These are phyloP conservation scores for Leccinum disarticulatum DNA, from an alignment of 768 basidiomycete genomes.

Conservation along the genomic window DNA sequence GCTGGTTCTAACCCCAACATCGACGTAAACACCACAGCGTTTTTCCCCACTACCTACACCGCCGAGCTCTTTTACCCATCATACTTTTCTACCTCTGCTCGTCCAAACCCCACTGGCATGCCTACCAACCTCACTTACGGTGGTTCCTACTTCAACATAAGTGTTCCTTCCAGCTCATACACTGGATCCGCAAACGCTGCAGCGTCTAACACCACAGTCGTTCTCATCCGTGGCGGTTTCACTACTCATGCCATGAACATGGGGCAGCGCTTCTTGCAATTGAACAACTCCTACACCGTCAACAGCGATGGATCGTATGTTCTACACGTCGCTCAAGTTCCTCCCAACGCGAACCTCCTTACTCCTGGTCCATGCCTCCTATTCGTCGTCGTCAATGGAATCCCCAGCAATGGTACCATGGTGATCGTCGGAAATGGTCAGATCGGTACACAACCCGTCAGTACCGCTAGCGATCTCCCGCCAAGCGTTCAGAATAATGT, in stretches of 20 bases:
- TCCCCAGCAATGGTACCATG: slow-evolving; percentile 77
- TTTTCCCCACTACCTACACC: slow-evolving; percentile 76
- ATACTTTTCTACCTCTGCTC: slow-evolving; percentile 71
- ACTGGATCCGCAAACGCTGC: slow-evolving; percentile 65
- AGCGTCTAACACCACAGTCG: slow-evolving; percentile 74
- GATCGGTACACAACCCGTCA: slow-evolving; percentile 65
- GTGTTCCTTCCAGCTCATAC: slow-evolving; percentile 64
- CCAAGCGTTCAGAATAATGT: slow-evolving; percentile 42
- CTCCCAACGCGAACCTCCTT: slow-evolving; percentile 83
- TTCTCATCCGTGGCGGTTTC: slow-evolving; percentile 79
- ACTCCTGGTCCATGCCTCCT: slow-evolving; percentile 87
- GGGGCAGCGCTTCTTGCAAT: slow-evolving; percentile 81
- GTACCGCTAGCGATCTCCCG: slow-evolving; percentile 21
- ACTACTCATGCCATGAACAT: slow-evolving; percentile 89
- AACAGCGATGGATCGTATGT: slow-evolving; percentile 72
- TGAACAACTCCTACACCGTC: slow-evolving; percentile 85
- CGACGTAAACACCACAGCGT: slow-evolving; percentile 66
- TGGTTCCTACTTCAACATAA: slow-evolving; percentile 76
- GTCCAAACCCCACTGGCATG: slow-evolving; percentile 72
- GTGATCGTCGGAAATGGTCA: slow-evolving; percentile 80
- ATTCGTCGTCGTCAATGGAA: slow-evolving; percentile 80
- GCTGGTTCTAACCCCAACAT: slow-evolving; percentile 95
- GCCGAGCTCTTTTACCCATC: slow-evolving; percentile 91
- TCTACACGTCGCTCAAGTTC: slow-evolving; percentile 79
- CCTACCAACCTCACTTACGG: slow-evolving; percentile 81